Percentiles rank a stretch among this genome's conserved stretches.
These are phyloP conservation scores for Xylogone sp. DNA, from an alignment of 2,329 filamentous ascomycete genomes.

Conservation along the genomic window DNA sequence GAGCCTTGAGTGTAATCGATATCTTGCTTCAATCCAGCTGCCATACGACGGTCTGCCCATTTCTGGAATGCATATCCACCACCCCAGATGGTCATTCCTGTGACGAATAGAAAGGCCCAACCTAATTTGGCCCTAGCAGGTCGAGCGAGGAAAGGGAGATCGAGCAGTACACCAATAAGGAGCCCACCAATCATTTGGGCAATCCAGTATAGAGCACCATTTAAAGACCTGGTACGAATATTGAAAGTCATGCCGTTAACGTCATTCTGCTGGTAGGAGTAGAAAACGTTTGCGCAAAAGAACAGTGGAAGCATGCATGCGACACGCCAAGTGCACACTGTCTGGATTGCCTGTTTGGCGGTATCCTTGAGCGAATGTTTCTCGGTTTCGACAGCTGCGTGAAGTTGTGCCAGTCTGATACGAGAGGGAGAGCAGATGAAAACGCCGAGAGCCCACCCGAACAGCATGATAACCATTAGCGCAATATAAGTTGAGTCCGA, in stretches of 20 bases:
- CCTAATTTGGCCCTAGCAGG: conserved; percentile 60
- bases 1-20: conserved; percentile 43
- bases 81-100: conserved; percentile 52
- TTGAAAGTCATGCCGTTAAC: conserved; percentile 69
- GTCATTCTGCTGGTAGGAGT: conserved; percentile 72
- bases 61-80: conserved; percentile 64
- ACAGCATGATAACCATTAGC: conserved; percentile 73
- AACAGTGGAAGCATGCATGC: conserved; percentile 71
- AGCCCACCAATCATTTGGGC: conserved; percentile 71
- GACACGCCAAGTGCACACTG: conserved; percentile 40
- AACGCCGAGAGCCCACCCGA: conserved; percentile 64
- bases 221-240: conserved; percentile 67
- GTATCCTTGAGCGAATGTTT: conserved; percentile 70
- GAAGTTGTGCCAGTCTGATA: conserved; percentile 60
- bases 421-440: conserved; percentile 51
- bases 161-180: conserved; percentile 67
- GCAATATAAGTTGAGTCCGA: conserved; percentile 77
- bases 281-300: conserved; percentile 73
- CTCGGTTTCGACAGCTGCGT: conserved; percentile 67
- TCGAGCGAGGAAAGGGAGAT: conserved; percentile 54
- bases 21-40: conserved; percentile 36
- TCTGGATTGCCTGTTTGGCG: conserved; percentile 58
- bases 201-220: conserved; percentile 72
- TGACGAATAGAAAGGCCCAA: conserved; percentile 42
- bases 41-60: conserved; percentile 43